Evolutionary conservation across 805 yeast genomes (phyloP).

Genomic region (Ogataea zsoltii): DNA sequence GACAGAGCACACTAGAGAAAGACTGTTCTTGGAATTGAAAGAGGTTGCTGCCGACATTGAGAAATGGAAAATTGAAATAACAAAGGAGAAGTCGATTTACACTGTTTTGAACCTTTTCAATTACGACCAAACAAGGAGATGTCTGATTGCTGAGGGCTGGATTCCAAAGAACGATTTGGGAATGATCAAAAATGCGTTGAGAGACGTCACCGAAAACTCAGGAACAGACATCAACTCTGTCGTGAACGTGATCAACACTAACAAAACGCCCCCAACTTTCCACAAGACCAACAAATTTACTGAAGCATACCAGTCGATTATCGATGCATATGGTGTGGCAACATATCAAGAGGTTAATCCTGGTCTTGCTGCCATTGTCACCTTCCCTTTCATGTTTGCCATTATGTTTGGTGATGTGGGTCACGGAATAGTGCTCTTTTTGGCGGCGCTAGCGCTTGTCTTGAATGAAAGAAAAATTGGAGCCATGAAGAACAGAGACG

Average conservation of each 20-base stretch:
- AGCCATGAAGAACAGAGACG: conserved; percentile 59
- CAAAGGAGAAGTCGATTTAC: conserved; percentile 83
- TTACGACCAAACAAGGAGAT: conserved; percentile 79
- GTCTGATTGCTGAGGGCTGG: conserved; percentile 97
- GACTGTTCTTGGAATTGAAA: conserved; percentile 74
- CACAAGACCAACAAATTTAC: conserved; percentile 72
- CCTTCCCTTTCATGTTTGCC: conserved; percentile 82
- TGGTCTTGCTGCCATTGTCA: conserved; percentile 70
- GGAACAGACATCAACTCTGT: conserved; percentile 49
- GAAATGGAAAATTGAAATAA: conserved; percentile 67
- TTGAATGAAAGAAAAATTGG: conserved; percentile 53
- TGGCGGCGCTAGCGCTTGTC: conserved; percentile 57
- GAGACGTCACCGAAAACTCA: conserved; percentile 57
- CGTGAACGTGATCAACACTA: conserved; percentile 61
- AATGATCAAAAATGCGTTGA: conserved; percentile 63
- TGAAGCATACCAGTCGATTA: conserved; percentile 64
- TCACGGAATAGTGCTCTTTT: conserved; percentile 64
- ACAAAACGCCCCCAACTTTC: conserved; percentile 69
- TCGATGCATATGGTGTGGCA: conserved; percentile 78
- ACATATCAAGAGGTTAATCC: conserved; percentile 76
- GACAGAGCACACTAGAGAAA: conserved; percentile 60
- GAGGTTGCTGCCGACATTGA: conserved; percentile 75
- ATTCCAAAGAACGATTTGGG: conserved; percentile 77
- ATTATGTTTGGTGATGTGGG: conserved; percentile 85
- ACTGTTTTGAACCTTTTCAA: conserved; percentile 76